Conservation (phyloP, 1,139 yeast species). For the Magnusiomyces starmeri region DNA sequence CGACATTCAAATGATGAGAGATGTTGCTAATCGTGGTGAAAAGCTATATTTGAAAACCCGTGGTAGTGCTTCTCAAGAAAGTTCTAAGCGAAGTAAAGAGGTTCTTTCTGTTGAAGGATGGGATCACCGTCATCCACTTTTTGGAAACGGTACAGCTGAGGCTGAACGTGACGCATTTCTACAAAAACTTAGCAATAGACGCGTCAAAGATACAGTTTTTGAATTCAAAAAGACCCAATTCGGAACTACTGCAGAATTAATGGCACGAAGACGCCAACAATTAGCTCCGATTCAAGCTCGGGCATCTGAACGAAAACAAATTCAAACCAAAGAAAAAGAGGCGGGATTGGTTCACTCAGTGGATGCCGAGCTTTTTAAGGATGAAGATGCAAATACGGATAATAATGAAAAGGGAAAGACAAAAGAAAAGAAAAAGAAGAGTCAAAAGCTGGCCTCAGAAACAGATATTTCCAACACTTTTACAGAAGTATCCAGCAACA, state of each 20-base stretch:
- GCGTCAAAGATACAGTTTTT: constrained; percentile 74
- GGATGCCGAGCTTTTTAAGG: constrained; percentile 62
- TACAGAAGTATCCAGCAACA: background rate
- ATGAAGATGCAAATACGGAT: constrained; percentile 42
- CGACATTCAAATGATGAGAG: constrained; percentile 58
- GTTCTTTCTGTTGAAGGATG: constrained; percentile 66
- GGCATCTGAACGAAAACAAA: constrained; percentile 56
- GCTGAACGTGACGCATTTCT: constrained; percentile 68
- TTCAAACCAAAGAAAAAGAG: constrained; percentile 64
- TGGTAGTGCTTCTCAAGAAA: constrained; percentile 77
- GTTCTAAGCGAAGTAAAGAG: constrained; percentile 78
- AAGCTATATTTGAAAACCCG: constrained; percentile 79
- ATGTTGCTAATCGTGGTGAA: constrained; percentile 82
- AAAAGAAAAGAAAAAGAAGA: constrained; percentile 17
- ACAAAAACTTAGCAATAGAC: constrained; percentile 53
- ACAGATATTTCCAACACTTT: constrained; percentile 26
- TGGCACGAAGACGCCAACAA: constrained; percentile 80
- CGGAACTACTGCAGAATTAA: constrained; percentile 72
- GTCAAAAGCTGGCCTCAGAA: constrained; percentile 28
- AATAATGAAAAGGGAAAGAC: constrained; percentile 41
- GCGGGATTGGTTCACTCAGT: constrained; percentile 70
- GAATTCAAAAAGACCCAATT: constrained; percentile 48
- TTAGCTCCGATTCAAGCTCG: constrained; percentile 80
- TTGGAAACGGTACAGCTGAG: constrained; percentile 41
- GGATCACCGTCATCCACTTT: constrained; percentile 79